A percentile compares a stretch with the other conserved stretches of the same genome.
Conservation (phyloP, 2,329 filamentous ascomycete genomes). For the Aureobasidium sp. region DNA sequence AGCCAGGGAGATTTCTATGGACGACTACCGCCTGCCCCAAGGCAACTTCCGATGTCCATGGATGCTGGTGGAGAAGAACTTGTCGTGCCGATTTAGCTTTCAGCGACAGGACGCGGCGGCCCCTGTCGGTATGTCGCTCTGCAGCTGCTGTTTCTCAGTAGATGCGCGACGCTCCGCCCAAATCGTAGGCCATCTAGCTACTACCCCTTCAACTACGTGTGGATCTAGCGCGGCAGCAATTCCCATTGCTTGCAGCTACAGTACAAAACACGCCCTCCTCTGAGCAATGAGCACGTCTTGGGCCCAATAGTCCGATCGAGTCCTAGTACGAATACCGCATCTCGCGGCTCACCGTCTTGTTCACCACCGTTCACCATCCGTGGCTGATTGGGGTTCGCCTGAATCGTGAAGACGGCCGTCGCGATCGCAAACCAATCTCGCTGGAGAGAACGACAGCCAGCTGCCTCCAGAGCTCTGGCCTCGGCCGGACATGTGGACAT, state of each 20-base stretch:
- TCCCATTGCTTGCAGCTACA: not conserved
- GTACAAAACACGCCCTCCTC: not conserved
- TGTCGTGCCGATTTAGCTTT: conserved; percentile 9
- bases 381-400: conserved; percentile 5
- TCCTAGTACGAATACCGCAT: not conserved
- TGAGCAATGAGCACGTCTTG: not conserved
- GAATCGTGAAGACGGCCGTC: not conserved
- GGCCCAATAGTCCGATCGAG: not conserved
- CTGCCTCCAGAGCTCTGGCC: not conserved
- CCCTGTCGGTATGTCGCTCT: conserved; percentile 11
- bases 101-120: conserved; percentile 5
- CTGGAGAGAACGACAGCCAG: not conserved
- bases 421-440: not conserved
- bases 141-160: not conserved
- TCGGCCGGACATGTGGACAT: conserved; percentile 10
- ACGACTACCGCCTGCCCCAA: not conserved
- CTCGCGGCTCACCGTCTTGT: not conserved
- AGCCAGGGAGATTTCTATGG: conserved; percentile 5
- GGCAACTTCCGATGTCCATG: conserved; percentile 5
- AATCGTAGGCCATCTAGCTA: not conserved
- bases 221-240: not conserved
- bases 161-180: not conserved
- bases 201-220: not conserved
- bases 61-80: conserved; percentile 7
- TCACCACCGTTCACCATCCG: not conserved